Evolutionary conservation across 2,329 filamentous ascomycete genomes (phyloP).

Genomic region (Leptosphaerulina australis): DNA sequence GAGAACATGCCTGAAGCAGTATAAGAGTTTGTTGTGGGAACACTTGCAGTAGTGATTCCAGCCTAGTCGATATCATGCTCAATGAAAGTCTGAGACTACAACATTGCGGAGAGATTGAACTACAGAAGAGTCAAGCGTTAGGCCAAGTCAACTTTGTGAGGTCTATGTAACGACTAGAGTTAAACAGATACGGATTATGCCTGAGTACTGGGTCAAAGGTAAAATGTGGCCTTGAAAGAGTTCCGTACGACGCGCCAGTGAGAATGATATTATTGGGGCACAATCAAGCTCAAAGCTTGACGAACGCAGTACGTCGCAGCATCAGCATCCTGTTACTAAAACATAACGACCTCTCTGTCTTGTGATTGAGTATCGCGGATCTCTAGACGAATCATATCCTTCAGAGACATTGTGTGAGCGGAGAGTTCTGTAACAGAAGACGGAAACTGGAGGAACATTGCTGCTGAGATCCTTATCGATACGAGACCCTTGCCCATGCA

Average conservation of each 20-base stretch:
- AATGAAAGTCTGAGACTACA: conserved; percentile 34
- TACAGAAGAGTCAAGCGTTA: not conserved
- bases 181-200: not conserved
- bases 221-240: not conserved
- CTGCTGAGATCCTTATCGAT: conserved; percentile 20
- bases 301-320: conserved; percentile 1
- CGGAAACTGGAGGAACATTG: too few relatives aligned
- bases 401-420: too few relatives aligned
- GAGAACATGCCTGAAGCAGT: conserved; percentile 58
- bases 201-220: not conserved
- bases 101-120: conserved; percentile 24
- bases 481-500: conserved; percentile 4
- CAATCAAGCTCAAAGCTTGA: conserved; percentile 3
- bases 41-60: conserved; percentile 55
- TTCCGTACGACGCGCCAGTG: not conserved
- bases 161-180: not conserved
- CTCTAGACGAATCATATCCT: not conserved
- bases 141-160: not conserved
- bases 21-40: conserved; percentile 57
- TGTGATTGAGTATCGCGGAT: not conserved
- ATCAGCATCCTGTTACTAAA: conserved; percentile 3
- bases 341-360: not conserved
- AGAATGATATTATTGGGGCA: conserved; percentile 5
- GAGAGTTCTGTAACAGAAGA: too few relatives aligned
- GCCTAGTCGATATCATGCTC: conserved; percentile 60